Evolutionary conservation across 441 rosid species (phyloP), one percentile per base, ranked within the genome.

Genomic region (Metrosideros polymorpha): DNA sequence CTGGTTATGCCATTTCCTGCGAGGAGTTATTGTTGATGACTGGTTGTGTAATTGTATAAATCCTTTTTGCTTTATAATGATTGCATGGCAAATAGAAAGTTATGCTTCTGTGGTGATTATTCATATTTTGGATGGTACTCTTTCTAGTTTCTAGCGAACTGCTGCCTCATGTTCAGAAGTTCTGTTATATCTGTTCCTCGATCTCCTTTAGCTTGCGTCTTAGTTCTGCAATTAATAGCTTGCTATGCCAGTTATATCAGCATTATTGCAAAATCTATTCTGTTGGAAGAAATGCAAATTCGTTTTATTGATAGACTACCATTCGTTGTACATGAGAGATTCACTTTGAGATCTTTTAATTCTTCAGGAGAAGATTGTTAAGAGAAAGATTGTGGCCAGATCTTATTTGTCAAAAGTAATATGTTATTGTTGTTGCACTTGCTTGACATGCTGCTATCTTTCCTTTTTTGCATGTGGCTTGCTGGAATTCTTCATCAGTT

Each of bases 401-500:
- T 71, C 47, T 39, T 71, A 39, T 39, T 39, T 71, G 79, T 71
- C 79, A 39, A 39, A 35, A 71, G 47, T 39, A 39, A 52, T 51
- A 18, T 19, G 59, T 52, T 39, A 29, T 83, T 51, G 45, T 25
- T 61, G 30, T 30, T 15, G 86, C 63, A 43, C 49, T 57, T 57
- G 19, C 52, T 39, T 43, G 76, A 61, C 51, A 30, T 59, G 54
- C 49, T 55, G 52, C 52, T 56, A 30, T 42, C 18, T 52, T 55
- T 53, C 55, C 55, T 83, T 45, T 35, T 42, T 30, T 61, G 83
- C 85, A 82, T 83, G 56, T 49, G 51, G 51, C 54, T 22, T 56
- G 63, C 56, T 89, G 51, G 85, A 54, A 71, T 85, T 85, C 75
- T 89, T 91, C 9, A 77, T 83, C 92, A 96, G 98, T 91, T 94